Conservation (phyloP, 257 asterid species). For the Solanum tacnaense region DNA sequence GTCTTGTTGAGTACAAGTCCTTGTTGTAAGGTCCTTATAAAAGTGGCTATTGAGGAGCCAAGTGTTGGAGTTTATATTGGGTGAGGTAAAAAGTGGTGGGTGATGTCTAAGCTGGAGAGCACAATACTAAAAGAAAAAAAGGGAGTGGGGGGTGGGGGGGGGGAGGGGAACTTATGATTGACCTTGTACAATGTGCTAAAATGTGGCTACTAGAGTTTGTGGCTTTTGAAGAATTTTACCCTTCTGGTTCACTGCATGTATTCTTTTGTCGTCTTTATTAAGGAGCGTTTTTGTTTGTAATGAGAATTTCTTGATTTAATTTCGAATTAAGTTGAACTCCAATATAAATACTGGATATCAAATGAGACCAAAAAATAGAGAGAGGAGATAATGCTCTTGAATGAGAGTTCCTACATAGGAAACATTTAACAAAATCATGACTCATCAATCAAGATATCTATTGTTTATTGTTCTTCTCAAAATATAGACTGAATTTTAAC, state of each 20-base stretch:
- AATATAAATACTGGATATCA: not conserved
- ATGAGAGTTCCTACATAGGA: not conserved
- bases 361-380: not conserved
- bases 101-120: slow-evolving; percentile 38
- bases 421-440: not conserved
- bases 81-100: slow-evolving; percentile 8
- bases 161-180: not conserved
- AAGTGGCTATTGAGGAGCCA: slow-evolving; percentile 29
- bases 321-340: not conserved
- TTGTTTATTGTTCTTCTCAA: not conserved
- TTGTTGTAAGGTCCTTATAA: not conserved
- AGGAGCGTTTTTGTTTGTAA: not conserved
- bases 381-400: not conserved
- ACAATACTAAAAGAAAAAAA: not conserved
- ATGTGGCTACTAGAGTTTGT: slow-evolving; percentile 7
- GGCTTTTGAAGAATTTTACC: not conserved
- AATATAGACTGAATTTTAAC: not conserved
- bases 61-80: slow-evolving; percentile 24
- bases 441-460: not conserved
- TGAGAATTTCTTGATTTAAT: too few species aligned
- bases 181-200: slow-evolving; percentile 1
- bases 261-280: not conserved
- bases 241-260: not conserved
- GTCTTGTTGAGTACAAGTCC: not conserved
- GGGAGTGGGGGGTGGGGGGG: fast-evolving